Evolutionary conservation across 495 filamentous ascomycete genomes (phyloP), one percentile per base, ranked within the genome.

Genomic region (Hypoxylon intermedium): DNA sequence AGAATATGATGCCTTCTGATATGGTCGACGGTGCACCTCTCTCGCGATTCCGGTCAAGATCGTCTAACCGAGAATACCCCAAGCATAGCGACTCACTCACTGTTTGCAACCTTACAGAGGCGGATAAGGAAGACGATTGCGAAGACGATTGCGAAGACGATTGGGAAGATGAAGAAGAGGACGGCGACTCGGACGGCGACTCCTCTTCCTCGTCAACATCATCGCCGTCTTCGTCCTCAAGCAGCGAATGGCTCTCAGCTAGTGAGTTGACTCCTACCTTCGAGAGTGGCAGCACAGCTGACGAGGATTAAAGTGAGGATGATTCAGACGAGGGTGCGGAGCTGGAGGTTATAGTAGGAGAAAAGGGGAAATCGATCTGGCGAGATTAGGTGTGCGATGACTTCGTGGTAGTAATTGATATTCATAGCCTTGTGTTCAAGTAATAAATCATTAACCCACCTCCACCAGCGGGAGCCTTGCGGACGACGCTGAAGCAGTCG

Each of bases 141-240:
- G 63, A 64, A 9, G 42, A 69, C 9, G 43, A 60, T 3, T 54
- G 21, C 33, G 63, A 64, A 9, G 42, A n/a, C n/a, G n/a, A 58
- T 9, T 58, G 24, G 24, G 24, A 26, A 26, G 24, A n/a, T n/a
- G n/a, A n/a, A n/a, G n/a, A 47, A 34, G 46, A 57, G 12, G 63
- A 58, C 30, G 53, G 52, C n/a, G 63, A 63, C 28, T 67, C 53
- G 6, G 63, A 63, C 5, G 24, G 24, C 24, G 24, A 26, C 24
- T 15, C 24, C 11, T 33, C 24, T 12, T 58, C 47, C 13, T 34
- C 24, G 24, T 21, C 26, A 6, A 33, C n/a, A 28, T 57, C 56
- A 0, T 52, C 44, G 0, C 12, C n/a, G 9, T 43, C 50, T 20
- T 55, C 62, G 6, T 51, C 55, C 11, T 51, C 61, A 9, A 55